These are phyloP conservation scores for Talaromyces sp. DNA, from an alignment of 2,329 filamentous ascomycete species.

Conservation along the genomic window DNA sequence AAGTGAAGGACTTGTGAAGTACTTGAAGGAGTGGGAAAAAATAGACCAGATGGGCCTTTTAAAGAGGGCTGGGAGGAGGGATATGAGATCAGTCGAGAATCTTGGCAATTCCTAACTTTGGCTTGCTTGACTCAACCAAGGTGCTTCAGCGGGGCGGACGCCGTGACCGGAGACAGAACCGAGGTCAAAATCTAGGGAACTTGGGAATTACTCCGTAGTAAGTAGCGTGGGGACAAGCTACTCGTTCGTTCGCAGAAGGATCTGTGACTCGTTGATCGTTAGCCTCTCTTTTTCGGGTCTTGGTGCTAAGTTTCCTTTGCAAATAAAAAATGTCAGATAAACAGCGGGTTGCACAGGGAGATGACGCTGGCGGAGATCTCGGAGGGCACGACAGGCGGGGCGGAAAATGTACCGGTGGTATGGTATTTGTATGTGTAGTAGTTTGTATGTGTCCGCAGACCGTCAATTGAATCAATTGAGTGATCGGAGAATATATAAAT, in stretches of 20 bases:
- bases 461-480: conserved; percentile 3
- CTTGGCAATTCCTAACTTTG: conserved; percentile 8
- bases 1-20: neutral
- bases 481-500: neutral
- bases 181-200: neutral
- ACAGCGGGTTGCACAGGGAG: conserved; percentile 4
- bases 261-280: conserved; percentile 12
- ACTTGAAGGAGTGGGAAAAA: neutral
- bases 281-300: neutral
- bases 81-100: conserved; percentile 11
- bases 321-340: conserved; percentile 12
- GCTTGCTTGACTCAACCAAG: conserved; percentile 7
- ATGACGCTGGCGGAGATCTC: neutral
- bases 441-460: neutral
- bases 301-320: conserved; percentile 6
- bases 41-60: neutral
- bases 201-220: neutral
- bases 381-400: neutral
- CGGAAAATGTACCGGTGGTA: neutral
- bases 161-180: conserved; percentile 19
- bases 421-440: neutral
- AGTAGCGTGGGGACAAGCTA: conserved; percentile 3
- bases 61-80: neutral
- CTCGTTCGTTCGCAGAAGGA: neutral
- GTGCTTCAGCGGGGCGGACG: conserved; percentile 17